Base-by-base conservation (phyloP, 2,329 filamentous ascomycete species). In the Fusarium metavorans region DNA sequence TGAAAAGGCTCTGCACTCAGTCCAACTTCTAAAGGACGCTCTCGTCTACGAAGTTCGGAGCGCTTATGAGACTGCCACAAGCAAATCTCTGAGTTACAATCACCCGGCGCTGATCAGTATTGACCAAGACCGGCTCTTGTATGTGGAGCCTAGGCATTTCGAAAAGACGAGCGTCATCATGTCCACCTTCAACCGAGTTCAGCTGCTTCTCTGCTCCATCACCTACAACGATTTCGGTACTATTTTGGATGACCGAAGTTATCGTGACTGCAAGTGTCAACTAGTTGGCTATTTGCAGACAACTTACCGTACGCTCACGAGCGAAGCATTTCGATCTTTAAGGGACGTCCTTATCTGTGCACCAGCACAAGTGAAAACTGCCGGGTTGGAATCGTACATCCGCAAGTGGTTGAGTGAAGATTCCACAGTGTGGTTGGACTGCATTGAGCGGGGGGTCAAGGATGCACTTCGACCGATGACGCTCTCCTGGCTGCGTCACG, bases 71-170 rank as follows among this genome's bases (percentile, higher is more conserved):
- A 41, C n/a, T 16, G 43, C 56, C 4, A 66, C 59, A 8, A 45
- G 50, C 5, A 39, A 13, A 11, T 13, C 54, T 4, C 27, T 58
- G 18, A 1, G 8, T 7, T 13, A 52, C 11, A 41, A 41, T 16
- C 13, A 66, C 14, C 4, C 30, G 14, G 61, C 64, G 5, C 64
- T 66, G 48, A 10, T 18, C 11, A 68, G 57, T 23, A 77, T 84
- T 27, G 83, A 84, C 16, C 59, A 76, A 4, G 81, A 85, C 45
- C 82, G 85, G 18, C 76, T 77, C 4, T 82, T 81, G n/a, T 85
- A 85, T 64, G 77, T 85, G 13, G 74, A 82, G 30, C 75, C 77
- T 1, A 61, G 59, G 27, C 77, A 83, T n/a, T 82, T 80, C 34
- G 54, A 73, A 4, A 66, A 34, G 9, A 20, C 64, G 18, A n/a